A percentile compares a stretch with the other conserved stretches of the same genome.
Conservation (phyloP, 495 filamentous ascomycete species). For the Penicillium canescens region DNA sequence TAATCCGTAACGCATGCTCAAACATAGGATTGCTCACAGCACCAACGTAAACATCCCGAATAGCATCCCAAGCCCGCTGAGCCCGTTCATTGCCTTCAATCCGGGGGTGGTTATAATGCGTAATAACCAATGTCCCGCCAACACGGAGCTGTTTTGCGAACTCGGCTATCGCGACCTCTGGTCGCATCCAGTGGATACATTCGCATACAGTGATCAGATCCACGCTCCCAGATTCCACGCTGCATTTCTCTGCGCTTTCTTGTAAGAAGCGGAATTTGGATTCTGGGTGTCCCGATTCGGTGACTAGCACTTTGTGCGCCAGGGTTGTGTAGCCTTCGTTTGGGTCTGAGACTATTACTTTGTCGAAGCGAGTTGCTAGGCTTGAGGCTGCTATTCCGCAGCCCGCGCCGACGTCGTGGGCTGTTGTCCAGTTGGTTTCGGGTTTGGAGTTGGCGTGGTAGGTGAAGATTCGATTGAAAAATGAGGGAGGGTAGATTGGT, state of each 20-base stretch:
- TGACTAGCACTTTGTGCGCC: conserved; percentile 1
- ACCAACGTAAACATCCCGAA: neutral
- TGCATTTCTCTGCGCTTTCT: conserved; percentile 2
- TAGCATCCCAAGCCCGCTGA: neutral
- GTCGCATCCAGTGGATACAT: conserved; percentile 7
- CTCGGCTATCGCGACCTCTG: neutral
- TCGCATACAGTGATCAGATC: conserved; percentile 3
- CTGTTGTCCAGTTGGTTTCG: neutral
- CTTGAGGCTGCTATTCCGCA: conserved; percentile 4
- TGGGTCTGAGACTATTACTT: conserved; percentile 5
- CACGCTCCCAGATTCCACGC: neutral
- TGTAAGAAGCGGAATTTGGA: neutral
- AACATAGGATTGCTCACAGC: neutral
- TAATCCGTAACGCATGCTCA: conserved; percentile 1
- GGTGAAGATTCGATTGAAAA: conserved; percentile 1
- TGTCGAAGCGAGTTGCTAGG: neutral
- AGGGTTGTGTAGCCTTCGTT: conserved; percentile 5
- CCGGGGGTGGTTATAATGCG: conserved; percentile 3
- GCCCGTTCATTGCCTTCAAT: conserved; percentile 4
- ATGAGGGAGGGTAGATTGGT: conserved; percentile 4
- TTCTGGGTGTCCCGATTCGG: neutral
- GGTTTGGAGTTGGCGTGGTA: neutral
- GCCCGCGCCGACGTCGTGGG: conserved; percentile 5
- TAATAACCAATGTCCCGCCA: neutral
- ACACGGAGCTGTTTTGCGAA: neutral